Base-by-base conservation (phyloP, 306 rosid species). In the Gastrolobium bilobum region DNA sequence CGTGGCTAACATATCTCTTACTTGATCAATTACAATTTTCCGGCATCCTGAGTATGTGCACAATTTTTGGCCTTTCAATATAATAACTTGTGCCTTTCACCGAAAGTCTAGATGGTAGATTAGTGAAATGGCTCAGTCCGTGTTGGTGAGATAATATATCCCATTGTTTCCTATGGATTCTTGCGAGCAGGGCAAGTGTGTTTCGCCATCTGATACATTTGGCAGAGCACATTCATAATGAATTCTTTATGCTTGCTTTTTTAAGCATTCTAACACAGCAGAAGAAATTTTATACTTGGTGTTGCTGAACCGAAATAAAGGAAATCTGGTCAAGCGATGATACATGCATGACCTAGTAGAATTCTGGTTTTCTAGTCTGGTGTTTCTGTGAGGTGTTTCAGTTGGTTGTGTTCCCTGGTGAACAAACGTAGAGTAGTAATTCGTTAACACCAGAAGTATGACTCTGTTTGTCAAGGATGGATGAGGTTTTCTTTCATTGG, bases 31-130 rank as follows among this genome's bases (percentile, higher is more conserved):
- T 78, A 76, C 86, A 86, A 68, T 84, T 76, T 81, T 73, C 84
- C 62, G 34, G 53, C 80, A 76, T 73, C 74, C 74, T 9, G 79
- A 88, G 87, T 86, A 78, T 87, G 89, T 88, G 86, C 82, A 83
- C 88, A 70, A 68, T 59, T 56, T 75, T 47, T 56, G 59, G 86
- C 40, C 68, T 65, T 50, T 31, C 65, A 37, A n/a, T 74, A 42
- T 7, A 39, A 10, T 43, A 60, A 58, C 77, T 59, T 70, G 67
- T 79, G 80, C 83, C 71, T 74, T 40, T 67, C 63, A 42, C 83
- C 68, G 85, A 73, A 56, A 80, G 75, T 61, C 61, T 74, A 61
- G 79, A 54, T 73, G 73, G 50, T 82, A 37, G 79, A 39, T 38
- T 68, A 53, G 81, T 78, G 70, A 68, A 68, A 67, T 59, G 84